Evolutionary conservation across 768 basidiomycete genomes (phyloP), one percentile per base, ranked within the genome.

Genomic region (Leccinum incarnatum): DNA sequence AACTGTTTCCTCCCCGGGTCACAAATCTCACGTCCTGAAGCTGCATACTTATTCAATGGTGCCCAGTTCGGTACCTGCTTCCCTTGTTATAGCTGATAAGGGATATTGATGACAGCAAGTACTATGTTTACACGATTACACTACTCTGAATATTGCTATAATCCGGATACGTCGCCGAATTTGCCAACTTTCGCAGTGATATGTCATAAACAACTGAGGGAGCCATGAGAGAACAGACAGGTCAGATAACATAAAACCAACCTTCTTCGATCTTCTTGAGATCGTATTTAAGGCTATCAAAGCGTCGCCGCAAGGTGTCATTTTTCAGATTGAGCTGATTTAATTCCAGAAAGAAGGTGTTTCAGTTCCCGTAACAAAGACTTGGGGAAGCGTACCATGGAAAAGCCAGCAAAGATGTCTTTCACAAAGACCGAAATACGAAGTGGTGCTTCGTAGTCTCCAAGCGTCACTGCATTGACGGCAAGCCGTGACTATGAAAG

Each of bases 221-320:
- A 55, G 42, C 12, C 21, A 27, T 19, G 46, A 49, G 61, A 46
- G 49, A 56, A 40, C 54, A 49, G 32, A 36, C 32, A 15, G 34
- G 15, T 34, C n/a, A 14, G 34, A 36, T 51, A 55, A 48, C n/a
- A 47, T 51, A 15, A 25, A 29, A 63, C 77, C 51, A 56, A 83
- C 91, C 91, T 85, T 93, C 91, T 75, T 93, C 91, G 17, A 93
- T 88, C 66, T 91, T 92, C 72, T 92, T 92, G 61, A 93, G 82
- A 68, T 92, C 91, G 62, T 93, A 93, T 67, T 93, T 93, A 34
- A 93, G 76, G 62, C 88, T 84, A 67, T 93, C 91, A 67, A 89
- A 93, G 54, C 90, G 76, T 59, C 89, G 81, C 4, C 91, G 84
- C 17, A 93, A 75, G 0, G 77, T 67, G 65, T 93, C 91, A 57